Evolutionary conservation across 805 yeast genomes (phyloP).

Genomic region (Myxozyma vanderwaltii): DNA sequence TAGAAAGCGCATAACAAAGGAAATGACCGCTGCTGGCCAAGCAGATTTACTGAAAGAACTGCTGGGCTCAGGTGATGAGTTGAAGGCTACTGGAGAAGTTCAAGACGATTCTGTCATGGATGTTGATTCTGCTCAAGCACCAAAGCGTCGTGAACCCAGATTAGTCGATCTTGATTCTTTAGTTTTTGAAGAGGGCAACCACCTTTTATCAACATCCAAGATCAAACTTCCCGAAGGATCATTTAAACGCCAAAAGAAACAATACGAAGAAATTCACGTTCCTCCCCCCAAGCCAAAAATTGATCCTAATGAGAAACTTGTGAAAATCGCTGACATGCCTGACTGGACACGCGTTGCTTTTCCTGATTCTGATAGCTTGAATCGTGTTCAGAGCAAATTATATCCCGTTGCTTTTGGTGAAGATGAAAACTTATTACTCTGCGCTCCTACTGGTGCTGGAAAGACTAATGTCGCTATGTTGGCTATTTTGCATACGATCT

Average conservation of each 20-base stretch:
- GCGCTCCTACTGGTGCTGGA: slow-evolving; percentile 65
- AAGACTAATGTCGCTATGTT: slow-evolving; percentile 79
- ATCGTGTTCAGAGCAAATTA: slow-evolving; percentile 81
- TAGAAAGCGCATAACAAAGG: slow-evolving; percentile 44
- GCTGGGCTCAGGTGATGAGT: slow-evolving; percentile 36
- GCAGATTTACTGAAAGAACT: slow-evolving; percentile 49
- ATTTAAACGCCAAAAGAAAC: slow-evolving; percentile 66
- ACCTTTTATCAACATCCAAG: slow-evolving; percentile 63
- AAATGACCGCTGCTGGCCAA: slow-evolving; percentile 51
- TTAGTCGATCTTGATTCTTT: slow-evolving; percentile 65
- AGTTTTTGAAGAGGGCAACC: slow-evolving; percentile 72
- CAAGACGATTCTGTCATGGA: slow-evolving; percentile 33
- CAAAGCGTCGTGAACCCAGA: slow-evolving; percentile 44
- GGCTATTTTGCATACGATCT: slow-evolving; percentile 55
- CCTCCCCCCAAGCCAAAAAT: slow-evolving; percentile 72
- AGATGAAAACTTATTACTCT: slow-evolving; percentile 50
- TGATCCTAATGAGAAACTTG: slow-evolving; percentile 47
- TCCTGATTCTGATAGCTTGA: slow-evolving; percentile 66
- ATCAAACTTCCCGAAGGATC: slow-evolving; percentile 83
- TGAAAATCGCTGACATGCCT: slow-evolving; percentile 67
- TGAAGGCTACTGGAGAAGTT: slow-evolving; percentile 38
- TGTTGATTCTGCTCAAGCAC: not conserved
- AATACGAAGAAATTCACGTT: slow-evolving; percentile 87
- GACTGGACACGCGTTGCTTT: slow-evolving; percentile 81
- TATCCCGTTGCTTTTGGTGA: slow-evolving; percentile 73